Evolutionary conservation across 352 stramenopile species (phyloP), one percentile per base, ranked within the genome.

Genomic region (Aphanomyces stellatus): DNA sequence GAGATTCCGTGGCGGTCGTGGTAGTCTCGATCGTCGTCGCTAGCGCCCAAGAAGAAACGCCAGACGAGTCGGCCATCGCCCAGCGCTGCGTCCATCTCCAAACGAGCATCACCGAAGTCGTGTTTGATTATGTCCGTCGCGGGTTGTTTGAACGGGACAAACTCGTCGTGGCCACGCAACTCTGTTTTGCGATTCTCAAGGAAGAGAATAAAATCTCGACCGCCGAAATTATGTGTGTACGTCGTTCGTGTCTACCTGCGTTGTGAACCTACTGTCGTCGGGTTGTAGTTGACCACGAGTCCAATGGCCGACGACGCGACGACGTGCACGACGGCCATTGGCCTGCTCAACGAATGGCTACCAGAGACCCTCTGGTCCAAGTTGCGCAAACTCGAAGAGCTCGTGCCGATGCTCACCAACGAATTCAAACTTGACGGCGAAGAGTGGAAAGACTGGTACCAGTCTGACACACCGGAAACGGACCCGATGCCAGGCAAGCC

Each of bases 381-480:
- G 1, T 64, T 98, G 3, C 94, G 97, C 33, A 93, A 88, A 62
- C 76, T 98, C 4, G 91, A 98, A 70, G 82, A 89, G 46, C 80
- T 97, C 46, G 72, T 86, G 22, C 79, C 76, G 30, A 94, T 98
- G 51, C 79, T 99, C 28, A 92, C 91, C 3, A 93, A 97, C 42
- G 87, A 82, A 35, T 98, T 99, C 87, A 93, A 97, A 40, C 88
- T 81, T 2, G 96, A 99, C 63, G 88, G 85, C 10, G 96, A 99
- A 53, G 96, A 98, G 55, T 99, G 96, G 96, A 80, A 81, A 51
- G 79, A 90, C 59, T 99, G 93, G 92, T 98, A 92, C 71, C 89
- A 98, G 37, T 71, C 85, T 8, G 91, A 97, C 51, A 90, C 91
- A 24, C 92, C 93, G 0, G 96, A 99, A 76, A 69, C 75, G 19